Conservation (phyloP, 1,284 basidiomycete genomes). For the Heterobasidion irregulare region DNA sequence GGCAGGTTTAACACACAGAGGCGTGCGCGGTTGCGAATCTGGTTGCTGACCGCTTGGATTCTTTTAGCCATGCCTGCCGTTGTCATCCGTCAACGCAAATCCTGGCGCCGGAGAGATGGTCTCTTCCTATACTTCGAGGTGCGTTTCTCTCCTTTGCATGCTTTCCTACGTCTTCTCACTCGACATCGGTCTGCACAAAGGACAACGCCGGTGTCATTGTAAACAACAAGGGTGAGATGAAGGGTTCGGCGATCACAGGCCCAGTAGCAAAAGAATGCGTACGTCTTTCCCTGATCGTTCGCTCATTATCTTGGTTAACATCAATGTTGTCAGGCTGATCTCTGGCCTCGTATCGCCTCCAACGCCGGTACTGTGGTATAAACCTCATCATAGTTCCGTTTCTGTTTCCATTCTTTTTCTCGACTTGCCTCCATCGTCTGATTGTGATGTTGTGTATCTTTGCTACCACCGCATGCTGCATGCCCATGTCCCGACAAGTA, state of each 20-base stretch:
- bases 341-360: slow-evolving; percentile 99
- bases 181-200: slow-evolving; percentile 23
- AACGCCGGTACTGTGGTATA: slow-evolving; percentile 97
- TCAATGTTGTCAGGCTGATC: slow-evolving; percentile 64
- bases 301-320: neutral
- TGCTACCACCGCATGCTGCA: neutral
- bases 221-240: slow-evolving; percentile 99
- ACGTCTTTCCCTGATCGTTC: slow-evolving; percentile 23
- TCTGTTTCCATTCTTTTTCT: slow-evolving; percentile 8
- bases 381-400: slow-evolving; percentile 16
- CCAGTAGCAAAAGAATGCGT: slow-evolving; percentile 97
- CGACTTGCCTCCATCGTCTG: neutral
- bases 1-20: neutral
- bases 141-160: slow-evolving; percentile 13
- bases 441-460: slow-evolving; percentile 9
- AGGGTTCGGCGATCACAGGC: slow-evolving; percentile 97
- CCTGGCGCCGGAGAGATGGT: slow-evolving; percentile 97
- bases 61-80: slow-evolving; percentile 90
- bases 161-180: neutral
- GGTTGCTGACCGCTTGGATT: neutral
- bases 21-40: neutral
- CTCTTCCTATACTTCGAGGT: slow-evolving; percentile 99
- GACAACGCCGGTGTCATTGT: slow-evolving; percentile 97
- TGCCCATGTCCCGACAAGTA: neutral
- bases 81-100: slow-evolving; percentile 96